Evolutionary conservation across 176 grass and related monocot species (phyloP).

Genomic region (Aegilops sharonensis): DNA sequence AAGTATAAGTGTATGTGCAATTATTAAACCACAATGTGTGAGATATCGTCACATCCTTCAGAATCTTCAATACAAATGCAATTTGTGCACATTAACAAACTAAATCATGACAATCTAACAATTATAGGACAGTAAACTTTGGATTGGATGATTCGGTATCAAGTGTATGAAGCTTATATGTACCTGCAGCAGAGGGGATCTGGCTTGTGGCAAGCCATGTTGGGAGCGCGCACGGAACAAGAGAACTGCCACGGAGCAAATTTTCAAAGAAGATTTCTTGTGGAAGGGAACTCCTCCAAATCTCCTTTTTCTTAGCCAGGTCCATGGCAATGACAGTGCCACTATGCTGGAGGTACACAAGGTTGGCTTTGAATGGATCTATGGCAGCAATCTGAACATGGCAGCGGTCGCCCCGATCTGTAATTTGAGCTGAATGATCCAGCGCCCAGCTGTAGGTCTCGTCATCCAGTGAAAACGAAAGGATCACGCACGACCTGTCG

Average conservation of each 20-base stretch:
- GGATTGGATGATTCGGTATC: background rate
- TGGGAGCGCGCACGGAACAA: background rate
- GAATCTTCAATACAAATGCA: background rate
- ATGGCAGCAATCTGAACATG: background rate
- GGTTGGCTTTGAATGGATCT: background rate
- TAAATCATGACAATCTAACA: background rate
- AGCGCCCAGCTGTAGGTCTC: background rate
- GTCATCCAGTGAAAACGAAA: background rate
- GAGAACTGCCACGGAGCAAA: background rate
- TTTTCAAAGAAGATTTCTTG: background rate
- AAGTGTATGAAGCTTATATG: background rate
- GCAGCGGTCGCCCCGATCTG: too few relatives aligned
- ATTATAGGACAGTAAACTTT: background rate
- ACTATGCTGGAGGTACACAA: background rate
- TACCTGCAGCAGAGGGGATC: constrained; percentile 7
- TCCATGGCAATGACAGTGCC: background rate
- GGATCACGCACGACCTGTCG: constrained; percentile 11
- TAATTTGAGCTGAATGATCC: too few relatives aligned
- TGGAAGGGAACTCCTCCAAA: background rate
- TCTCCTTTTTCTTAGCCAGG: background rate
- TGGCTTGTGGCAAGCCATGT: background rate
- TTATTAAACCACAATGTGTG: background rate
- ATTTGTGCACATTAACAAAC: background rate
- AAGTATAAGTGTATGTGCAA: background rate
- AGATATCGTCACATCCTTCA: background rate